phyloP scores from a whole-genome alignment of 2,329 filamentous ascomycete species.

The Ophiocordyceps australis region DNA sequence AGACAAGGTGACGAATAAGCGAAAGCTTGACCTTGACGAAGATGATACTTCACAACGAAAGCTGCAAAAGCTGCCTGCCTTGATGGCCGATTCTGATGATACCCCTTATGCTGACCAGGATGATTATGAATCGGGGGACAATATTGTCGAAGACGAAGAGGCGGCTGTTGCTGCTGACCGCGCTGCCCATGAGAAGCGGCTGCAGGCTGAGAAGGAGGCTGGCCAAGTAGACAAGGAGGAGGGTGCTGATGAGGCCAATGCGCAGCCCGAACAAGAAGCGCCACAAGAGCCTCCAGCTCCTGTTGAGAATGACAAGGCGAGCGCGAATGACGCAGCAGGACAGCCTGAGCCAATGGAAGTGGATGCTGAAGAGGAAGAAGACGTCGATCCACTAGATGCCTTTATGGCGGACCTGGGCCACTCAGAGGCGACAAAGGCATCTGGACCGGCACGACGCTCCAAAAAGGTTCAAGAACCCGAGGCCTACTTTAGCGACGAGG shows the following conservation, averaged over 20 bases:
- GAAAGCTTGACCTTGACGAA: constrained; percentile 70
- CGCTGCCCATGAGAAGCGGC: constrained; percentile 67
- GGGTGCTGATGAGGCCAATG: constrained; percentile 7
- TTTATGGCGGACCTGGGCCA: constrained; percentile 66
- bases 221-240: constrained; percentile 25
- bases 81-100: constrained; percentile 46
- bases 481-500: constrained; percentile 78
- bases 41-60: constrained; percentile 77
- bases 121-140: constrained; percentile 54
- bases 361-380: constrained; percentile 45
- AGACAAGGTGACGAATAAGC: constrained; percentile 51
- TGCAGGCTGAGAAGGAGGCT: constrained; percentile 27
- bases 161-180: constrained; percentile 73
- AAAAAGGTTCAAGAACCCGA: constrained; percentile 52
- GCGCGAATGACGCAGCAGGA: constrained; percentile 2
- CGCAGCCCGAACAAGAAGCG: constrained; percentile 9
- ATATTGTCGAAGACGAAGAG: constrained; percentile 70
- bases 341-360: constrained; percentile 33
- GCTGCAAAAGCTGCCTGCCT: constrained; percentile 73
- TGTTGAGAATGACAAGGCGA: constrained; percentile 6
- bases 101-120: constrained; percentile 43
- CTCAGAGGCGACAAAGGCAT: constrained; percentile 27
- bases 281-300: too few relatives aligned
- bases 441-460: constrained; percentile 14
- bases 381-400: constrained; percentile 83